These are phyloP conservation scores for Hypoxylon cercidicola DNA, from an alignment of 495 filamentous ascomycete genomes.

Conservation along the genomic window DNA sequence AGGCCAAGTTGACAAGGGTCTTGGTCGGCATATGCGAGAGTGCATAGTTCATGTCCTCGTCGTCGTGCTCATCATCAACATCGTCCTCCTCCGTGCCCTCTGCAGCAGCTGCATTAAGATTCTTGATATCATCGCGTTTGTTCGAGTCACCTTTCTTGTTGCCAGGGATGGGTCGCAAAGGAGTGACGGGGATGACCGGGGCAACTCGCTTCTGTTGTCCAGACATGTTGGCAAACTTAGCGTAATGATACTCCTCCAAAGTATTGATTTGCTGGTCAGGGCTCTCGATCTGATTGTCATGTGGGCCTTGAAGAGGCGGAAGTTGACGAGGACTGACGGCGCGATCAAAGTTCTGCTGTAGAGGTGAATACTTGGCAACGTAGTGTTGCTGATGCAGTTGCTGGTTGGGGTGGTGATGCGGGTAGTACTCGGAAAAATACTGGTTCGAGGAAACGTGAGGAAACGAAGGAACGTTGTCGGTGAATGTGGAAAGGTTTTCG, in stretches of 20 bases:
- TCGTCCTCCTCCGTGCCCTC: too few species aligned
- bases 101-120: not conserved
- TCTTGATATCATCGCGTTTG: too few species aligned
- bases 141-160: too few species aligned
- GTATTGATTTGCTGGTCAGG: not conserved
- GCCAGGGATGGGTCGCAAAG: too few species aligned
- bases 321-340: conserved; percentile 48
- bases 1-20: conserved; percentile 55
- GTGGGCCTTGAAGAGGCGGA: not conserved
- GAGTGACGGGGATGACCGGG: too few species aligned
- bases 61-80: conserved; percentile 29
- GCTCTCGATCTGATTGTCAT: conserved; percentile 14
- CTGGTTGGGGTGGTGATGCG: too few species aligned
- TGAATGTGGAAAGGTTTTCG: conserved; percentile 28
- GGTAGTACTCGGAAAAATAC: not conserved
- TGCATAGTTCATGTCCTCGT: conserved; percentile 37
- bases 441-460: conserved; percentile 26
- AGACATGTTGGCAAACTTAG: too few species aligned
- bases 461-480: conserved; percentile 2
- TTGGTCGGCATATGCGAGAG: conserved; percentile 51
- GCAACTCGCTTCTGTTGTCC: too few species aligned
- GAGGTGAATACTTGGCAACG: conserved; percentile 51
- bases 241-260: too few species aligned
- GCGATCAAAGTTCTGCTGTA: conserved; percentile 62
- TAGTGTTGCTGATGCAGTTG: conserved; percentile 15